These are phyloP conservation scores for Colletotrichum noveboracense DNA, from an alignment of 2,329 filamentous ascomycete genomes.

Conservation along the genomic window DNA sequence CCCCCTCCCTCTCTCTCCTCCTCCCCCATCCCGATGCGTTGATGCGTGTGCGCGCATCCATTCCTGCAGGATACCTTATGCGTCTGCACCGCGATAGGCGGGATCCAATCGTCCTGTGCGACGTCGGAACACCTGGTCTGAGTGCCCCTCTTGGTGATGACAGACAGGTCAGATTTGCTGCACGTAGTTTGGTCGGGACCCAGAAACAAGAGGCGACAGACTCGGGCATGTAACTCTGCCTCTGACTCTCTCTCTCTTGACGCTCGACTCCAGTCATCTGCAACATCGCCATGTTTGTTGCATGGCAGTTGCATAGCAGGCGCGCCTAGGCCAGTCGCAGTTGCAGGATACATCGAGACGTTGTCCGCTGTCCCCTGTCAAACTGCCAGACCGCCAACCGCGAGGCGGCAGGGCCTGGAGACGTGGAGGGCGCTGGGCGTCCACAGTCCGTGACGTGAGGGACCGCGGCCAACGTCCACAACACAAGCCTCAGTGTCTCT, in stretches of 20 bases:
- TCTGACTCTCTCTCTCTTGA: neutral
- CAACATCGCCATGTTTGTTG: neutral
- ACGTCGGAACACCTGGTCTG: constrained; percentile 21
- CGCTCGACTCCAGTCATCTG: neutral
- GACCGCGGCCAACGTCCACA: neutral
- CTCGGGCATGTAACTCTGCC: neutral
- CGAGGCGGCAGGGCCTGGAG: neutral
- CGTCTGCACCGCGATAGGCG: constrained; percentile 18
- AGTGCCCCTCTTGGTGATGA: constrained; percentile 20
- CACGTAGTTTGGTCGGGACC: neutral
- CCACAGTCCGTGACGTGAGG: neutral
- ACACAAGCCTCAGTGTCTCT: neutral
- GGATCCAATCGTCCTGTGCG: constrained; percentile 17
- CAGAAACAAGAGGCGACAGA: neutral
- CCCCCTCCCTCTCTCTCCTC: neutral
- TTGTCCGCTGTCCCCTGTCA: neutral
- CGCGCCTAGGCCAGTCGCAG: neutral
- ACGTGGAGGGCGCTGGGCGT: neutral
- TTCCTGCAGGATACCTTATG: constrained; percentile 14
- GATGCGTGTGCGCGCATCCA: constrained; percentile 7
- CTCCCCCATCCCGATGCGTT: neutral
- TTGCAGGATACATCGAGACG: neutral
- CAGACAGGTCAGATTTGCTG: neutral
- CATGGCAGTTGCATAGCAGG: neutral
- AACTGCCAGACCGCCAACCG: neutral